Base-by-base conservation (phyloP, 2,329 filamentous ascomycete species). In the Dactylellina cionopaga region DNA sequence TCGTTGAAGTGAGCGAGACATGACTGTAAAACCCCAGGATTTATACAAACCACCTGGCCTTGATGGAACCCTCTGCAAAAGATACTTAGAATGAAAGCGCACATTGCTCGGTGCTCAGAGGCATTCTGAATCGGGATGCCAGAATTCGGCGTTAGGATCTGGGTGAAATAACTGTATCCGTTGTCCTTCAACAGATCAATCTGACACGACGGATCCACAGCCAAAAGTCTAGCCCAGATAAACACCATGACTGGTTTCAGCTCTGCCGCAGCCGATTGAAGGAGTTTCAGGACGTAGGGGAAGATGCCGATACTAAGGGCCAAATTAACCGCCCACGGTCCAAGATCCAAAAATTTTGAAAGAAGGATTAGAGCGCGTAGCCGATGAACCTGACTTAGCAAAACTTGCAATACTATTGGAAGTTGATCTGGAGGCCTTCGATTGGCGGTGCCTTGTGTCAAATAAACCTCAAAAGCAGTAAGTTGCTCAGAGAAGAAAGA, bases 241-340 rank as follows among this genome's bases (percentile, higher is more conserved):
- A 98, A 99, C 3, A 99, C 93, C 95, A 99, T 98, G 71, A 98
- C 93, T 0, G 95, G 94, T 79, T 98, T 98, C 74, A 99, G 83
- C 80, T 99, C 95, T 47, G 92, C 87, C 0, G 95, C 95, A 47
- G 96, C 94, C 3, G 95, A 98, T 80, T 99, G 95, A 15, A 99
- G 83, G 24, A 99, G 84, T 81, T 99, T 99, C 31, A 99, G 83
- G n/a, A 99, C 95, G 79, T 99, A 99, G 0, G 95, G 95, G 80
- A 99, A 99, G 74, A 99, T 99, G 22, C 95, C 95, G 74, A 99
- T 99, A 80, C 93, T 97, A 13, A 99, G 85, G 13, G 95, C 95
- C 39, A 99, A 87, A 80, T 98, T 95, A n/a, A 99, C 95, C 27
- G 95, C 96, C 95, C 95, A 99, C 0, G 95, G 95, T 0, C 95